Percentiles rank a stretch among this genome's conserved stretches.
phyloP scores from a whole-genome alignment of 768 basidiomycete species.

The Agaricus subrufescens region DNA sequence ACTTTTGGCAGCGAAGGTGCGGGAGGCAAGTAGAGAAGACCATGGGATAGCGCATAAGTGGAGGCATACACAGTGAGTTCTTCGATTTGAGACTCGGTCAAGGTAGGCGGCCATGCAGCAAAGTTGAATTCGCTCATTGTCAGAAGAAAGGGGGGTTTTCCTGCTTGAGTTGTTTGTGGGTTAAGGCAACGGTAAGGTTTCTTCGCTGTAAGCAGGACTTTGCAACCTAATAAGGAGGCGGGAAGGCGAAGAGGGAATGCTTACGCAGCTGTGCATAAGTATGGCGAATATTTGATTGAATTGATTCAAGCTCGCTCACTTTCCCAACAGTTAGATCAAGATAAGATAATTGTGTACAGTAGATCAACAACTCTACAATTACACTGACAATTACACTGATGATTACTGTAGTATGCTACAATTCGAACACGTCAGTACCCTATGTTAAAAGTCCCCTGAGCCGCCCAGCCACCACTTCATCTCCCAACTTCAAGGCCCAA shows the following conservation, averaged over 20 bases:
- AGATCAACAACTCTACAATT: neutral
- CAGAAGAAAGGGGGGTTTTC: neutral
- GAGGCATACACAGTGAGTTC: conserved; percentile 63
- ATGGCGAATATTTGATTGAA: conserved; percentile 7
- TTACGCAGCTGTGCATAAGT: conserved; percentile 3
- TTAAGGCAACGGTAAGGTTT: no score
- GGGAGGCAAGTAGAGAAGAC: conserved; percentile 76
- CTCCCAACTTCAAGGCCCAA: conserved; percentile 13
- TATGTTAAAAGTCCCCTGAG: neutral
- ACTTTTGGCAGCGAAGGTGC: conserved; percentile 38
- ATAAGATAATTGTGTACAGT: no score
- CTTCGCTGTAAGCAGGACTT: neutral
- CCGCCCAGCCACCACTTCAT: neutral
- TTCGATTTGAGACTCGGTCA: conserved; percentile 54
- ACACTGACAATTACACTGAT: neutral
- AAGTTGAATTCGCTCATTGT: conserved; percentile 34
- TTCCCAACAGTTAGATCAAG: neutral
- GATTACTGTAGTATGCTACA: neutral
- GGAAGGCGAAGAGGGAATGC: neutral
- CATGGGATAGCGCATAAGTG: conserved; percentile 81
- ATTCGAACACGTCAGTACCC: neutral
- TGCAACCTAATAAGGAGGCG: no score
- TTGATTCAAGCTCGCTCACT: conserved; percentile 6
- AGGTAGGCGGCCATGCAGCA: conserved; percentile 69
- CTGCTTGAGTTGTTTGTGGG: no score